Evolutionary conservation across 768 basidiomycete species (phyloP).

Genomic region (Agrocybe praecox): DNA sequence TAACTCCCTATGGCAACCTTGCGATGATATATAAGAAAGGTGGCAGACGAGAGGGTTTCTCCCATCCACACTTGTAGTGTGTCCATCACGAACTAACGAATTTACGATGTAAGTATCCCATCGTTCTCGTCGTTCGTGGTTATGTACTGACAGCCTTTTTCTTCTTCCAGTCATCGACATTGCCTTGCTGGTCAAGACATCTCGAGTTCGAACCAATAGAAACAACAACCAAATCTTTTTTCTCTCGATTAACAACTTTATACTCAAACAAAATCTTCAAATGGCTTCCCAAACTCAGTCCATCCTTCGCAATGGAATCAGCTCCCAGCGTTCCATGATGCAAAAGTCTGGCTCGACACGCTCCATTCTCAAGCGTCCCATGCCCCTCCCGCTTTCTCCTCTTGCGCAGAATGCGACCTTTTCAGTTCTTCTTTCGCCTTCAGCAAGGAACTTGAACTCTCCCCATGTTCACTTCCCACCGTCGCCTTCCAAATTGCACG

Average conservation of each 20-base stretch:
- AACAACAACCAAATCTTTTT: slow-evolving; percentile 15
- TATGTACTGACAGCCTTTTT: slow-evolving; percentile 5
- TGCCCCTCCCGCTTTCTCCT: slow-evolving; percentile 38
- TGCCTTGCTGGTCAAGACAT: slow-evolving; percentile 53
- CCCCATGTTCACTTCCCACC: slow-evolving; percentile 71
- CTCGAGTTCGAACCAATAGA: slow-evolving; percentile 31
- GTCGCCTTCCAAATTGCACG: slow-evolving; percentile 52
- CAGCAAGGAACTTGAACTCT: slow-evolving; percentile 27
- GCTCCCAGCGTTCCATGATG: slow-evolving; percentile 32
- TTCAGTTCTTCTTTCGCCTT: slow-evolving; percentile 32
- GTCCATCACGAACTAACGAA: slow-evolving; percentile 26
- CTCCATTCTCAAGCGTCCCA: slow-evolving; percentile 44
- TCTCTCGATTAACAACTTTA: slow-evolving; percentile 10
- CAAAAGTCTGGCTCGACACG: slow-evolving; percentile 25
- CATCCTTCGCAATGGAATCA: slow-evolving; percentile 35
- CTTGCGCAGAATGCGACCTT: slow-evolving; percentile 30
- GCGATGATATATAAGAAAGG: slow-evolving; percentile 18
- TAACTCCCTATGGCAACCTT: slow-evolving; percentile 23
- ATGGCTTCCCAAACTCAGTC: slow-evolving; percentile 38
- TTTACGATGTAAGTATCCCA: slow-evolving; percentile 19
- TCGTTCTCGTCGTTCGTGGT: background rate
- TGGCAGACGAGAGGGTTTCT: background rate
- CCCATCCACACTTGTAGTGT: slow-evolving; percentile 30
- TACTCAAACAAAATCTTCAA: slow-evolving; percentile 21
- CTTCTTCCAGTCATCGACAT: slow-evolving; percentile 23